Percentiles rank a stretch among this genome's conserved stretches.
These are phyloP conservation scores for Shiraia sp. DNA, from an alignment of 2,329 filamentous ascomycete genomes.

Conservation along the genomic window DNA sequence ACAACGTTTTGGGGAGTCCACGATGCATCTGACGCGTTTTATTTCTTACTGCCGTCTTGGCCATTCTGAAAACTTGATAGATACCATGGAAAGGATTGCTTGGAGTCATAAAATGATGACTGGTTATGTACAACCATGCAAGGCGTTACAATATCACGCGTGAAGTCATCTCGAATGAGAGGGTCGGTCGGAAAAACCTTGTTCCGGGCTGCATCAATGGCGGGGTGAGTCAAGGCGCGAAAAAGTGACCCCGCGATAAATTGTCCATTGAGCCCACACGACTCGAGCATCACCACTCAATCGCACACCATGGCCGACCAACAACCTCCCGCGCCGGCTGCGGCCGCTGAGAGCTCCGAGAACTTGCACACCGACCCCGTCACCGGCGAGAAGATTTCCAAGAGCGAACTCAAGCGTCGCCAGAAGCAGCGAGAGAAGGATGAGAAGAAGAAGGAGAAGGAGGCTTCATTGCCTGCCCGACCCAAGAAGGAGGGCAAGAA, in stretches of 20 bases:
- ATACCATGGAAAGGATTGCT: too few relatives aligned
- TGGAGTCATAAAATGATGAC: too few relatives aligned
- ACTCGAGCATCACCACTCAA: constrained; percentile 15
- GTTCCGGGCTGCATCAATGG: constrained; percentile 12
- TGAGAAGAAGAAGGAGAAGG: constrained; percentile 85
- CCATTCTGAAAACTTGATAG: too few relatives aligned
- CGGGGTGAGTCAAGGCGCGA: constrained; percentile 23
- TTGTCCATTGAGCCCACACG: constrained; percentile 21
- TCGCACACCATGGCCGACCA: constrained; percentile 38
- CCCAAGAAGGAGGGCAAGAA: constrained; percentile 65
- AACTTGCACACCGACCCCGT: constrained; percentile 89
- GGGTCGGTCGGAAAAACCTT: constrained; percentile 18
- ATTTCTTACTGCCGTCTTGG: too few relatives aligned
- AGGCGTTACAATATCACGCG: too few relatives aligned
- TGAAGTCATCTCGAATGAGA: background rate
- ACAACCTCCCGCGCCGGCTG: constrained; percentile 28
- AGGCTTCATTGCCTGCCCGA: constrained; percentile 66
- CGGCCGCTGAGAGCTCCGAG: constrained; percentile 33
- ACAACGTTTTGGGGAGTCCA: too few relatives aligned
- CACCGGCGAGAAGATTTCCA: constrained; percentile 77
- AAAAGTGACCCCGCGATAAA: constrained; percentile 21
- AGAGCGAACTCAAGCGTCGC: constrained; percentile 79
- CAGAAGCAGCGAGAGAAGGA: constrained; percentile 92
- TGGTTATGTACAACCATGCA: too few relatives aligned
- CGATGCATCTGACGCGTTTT: too few relatives aligned